Evolutionary conservation across 805 yeast genomes (phyloP).

Genomic region (Candida gorgasii): DNA sequence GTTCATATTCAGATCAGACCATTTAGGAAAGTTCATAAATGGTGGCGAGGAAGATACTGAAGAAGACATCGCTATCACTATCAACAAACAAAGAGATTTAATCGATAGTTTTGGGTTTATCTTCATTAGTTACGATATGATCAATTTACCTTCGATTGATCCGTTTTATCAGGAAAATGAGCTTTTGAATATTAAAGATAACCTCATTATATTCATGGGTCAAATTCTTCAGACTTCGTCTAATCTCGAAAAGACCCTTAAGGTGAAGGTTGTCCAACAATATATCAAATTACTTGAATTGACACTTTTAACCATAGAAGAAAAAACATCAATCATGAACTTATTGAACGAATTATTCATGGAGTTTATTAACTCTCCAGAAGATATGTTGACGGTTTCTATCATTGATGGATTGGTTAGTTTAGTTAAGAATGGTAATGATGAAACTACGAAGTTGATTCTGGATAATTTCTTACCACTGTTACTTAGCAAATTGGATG

Average conservation of each 20-base stretch:
- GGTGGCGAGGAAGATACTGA: slow-evolving; percentile 22
- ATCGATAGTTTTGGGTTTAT: slow-evolving; percentile 63
- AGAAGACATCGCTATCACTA: slow-evolving; percentile 37
- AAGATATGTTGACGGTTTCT: slow-evolving; percentile 53
- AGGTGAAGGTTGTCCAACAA: slow-evolving; percentile 66
- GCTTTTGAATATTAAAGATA: slow-evolving; percentile 58
- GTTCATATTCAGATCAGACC: slow-evolving; percentile 32
- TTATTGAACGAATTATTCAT: slow-evolving; percentile 61
- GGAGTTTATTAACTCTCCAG: slow-evolving; percentile 35
- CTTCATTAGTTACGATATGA: slow-evolving; percentile 44
- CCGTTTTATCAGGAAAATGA: slow-evolving; percentile 28
- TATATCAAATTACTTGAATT: slow-evolving; percentile 57
- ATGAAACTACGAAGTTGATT: slow-evolving; percentile 13
- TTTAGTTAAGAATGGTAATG: slow-evolving; percentile 35
- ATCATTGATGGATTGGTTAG: slow-evolving; percentile 51
- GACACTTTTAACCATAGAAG: slow-evolving; percentile 52
- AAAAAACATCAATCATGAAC: slow-evolving; percentile 61
- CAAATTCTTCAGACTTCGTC: slow-evolving; percentile 69
- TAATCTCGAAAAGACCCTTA: slow-evolving; percentile 64
- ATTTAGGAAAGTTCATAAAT: slow-evolving; percentile 43
- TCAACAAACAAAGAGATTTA: slow-evolving; percentile 58
- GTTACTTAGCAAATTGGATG: slow-evolving; percentile 19
- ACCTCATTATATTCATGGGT: slow-evolving; percentile 65
- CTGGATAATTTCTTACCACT: slow-evolving; percentile 31
- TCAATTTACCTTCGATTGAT: background rate